Conservation (phyloP, 345 rosid genomes). For the Odontarrhena argentea region DNA sequence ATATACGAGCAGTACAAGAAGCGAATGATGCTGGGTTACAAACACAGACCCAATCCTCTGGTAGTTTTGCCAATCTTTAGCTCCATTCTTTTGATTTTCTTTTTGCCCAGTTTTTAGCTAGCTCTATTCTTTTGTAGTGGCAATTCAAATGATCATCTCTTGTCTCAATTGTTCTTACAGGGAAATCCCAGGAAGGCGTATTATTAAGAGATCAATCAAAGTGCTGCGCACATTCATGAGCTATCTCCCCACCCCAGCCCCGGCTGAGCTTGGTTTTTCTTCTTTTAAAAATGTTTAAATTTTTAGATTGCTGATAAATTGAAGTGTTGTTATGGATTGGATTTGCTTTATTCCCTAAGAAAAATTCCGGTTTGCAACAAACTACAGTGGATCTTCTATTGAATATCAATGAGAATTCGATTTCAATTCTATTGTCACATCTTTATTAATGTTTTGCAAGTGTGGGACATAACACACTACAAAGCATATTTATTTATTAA, state of each 20-base stretch:
- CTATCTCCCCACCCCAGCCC: slow-evolving; percentile 20
- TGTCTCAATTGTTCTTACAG: slow-evolving; percentile 15
- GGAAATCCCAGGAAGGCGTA: slow-evolving; percentile 48
- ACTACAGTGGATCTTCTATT: slow-evolving; percentile 11
- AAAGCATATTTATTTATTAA: slow-evolving; percentile 34
- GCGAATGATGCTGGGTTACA: slow-evolving; percentile 99
- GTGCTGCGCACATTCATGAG: slow-evolving; percentile 4
- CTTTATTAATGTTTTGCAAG: slow-evolving; percentile 30
- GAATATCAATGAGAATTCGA: slow-evolving; percentile 1
- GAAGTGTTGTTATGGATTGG: slow-evolving; percentile 33
- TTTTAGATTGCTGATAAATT: slow-evolving; percentile 18
- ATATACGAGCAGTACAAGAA: slow-evolving; percentile 98
- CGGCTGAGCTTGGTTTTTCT: slow-evolving; percentile 22
- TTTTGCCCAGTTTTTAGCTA: background rate
- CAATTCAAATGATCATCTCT: background rate
- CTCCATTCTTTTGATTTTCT: background rate
- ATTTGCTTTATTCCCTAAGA: background rate
- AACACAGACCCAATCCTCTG: slow-evolving; percentile 93
- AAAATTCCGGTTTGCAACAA: slow-evolving; percentile 18
- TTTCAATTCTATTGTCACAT: slow-evolving; percentile 5
- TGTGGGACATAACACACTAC: slow-evolving; percentile 17
- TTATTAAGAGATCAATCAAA: slow-evolving; percentile 29
- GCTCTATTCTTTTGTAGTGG: background rate
- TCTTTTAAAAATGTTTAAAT: slow-evolving; percentile 18
- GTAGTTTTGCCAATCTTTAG: slow-evolving; percentile 41